Evolutionary conservation across 78 protist genomes (phyloP), one percentile per base, ranked within the genome.

Genomic region (Capsaspora owczarzaki): DNA sequence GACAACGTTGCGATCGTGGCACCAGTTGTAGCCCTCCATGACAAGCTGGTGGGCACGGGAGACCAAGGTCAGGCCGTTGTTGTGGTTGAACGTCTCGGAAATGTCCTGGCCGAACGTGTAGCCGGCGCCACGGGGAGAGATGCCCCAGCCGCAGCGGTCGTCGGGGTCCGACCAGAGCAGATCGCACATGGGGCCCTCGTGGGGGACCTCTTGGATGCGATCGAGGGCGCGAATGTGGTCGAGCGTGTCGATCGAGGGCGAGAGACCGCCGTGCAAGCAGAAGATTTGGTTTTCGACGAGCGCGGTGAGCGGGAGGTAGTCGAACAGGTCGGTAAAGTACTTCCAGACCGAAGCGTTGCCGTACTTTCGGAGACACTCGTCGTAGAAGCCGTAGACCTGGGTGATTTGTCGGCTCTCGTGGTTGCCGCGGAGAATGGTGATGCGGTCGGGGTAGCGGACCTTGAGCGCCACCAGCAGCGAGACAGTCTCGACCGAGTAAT

Each of bases 151-250:
- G 72, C 89, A 92, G 37, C 95, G 88, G 47, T 93, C 95, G 69
- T 96, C 98, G 46, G 99, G 99, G 76, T 97, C 99, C 3, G 97
- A 90, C 99, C 99, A 97, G 91, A 96, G 89, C 75, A 97, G 89
- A 89, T 97, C 99, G 82, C 95, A 95, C 92, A 95, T 93, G 69
- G 96, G 84, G 46, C 99, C 99, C 84, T 93, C 97, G 77, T 93
- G 97, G 29, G 99, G 99, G 33, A 96, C 94, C 77, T 96, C 99
- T 56, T 88, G 81, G 53, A 72, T 25, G 37, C 89, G 82, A 46
- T 85, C 81, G 0, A 85, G 75, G 22, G 82, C 0, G 23, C 93
- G 87, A 72, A 93, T 82, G 82, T 87, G 89, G 74, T 93, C 96
- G 40, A 93, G 75, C 46, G 92, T 88, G 75, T 81, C 76, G 74